Conservation (phyloP, 805 yeast genomes). For the Schizosaccharomyces lindneri region DNA sequence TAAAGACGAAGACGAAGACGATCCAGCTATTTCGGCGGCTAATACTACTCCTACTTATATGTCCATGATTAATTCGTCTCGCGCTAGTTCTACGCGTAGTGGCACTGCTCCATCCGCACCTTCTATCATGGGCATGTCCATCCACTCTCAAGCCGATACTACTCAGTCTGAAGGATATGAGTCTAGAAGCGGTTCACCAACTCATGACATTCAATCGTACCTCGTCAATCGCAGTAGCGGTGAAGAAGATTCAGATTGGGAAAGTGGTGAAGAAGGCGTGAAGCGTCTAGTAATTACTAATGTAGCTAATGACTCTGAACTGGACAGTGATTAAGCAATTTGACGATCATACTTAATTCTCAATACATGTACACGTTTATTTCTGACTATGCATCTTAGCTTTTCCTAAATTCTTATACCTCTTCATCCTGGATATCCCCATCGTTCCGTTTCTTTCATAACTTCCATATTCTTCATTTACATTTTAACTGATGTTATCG, state of each 20-base stretch:
- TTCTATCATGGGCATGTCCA: background rate
- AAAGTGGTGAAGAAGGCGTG: background rate
- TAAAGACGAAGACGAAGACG: constrained; percentile 1
- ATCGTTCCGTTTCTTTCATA: too few species aligned
- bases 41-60: background rate
- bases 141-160: background rate
- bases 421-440: too few species aligned
- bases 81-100: background rate
- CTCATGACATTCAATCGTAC: background rate
- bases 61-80: background rate
- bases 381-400: too few species aligned
- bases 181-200: background rate
- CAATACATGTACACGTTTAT: too few species aligned
- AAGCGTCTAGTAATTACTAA: background rate
- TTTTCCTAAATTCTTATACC: too few species aligned
- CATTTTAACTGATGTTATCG: too few species aligned
- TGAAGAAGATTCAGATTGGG: background rate
- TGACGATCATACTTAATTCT: too few species aligned
- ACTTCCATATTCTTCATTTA: too few species aligned
- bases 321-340: background rate
- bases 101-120: background rate
- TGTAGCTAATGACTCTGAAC: background rate
- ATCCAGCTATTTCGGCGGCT: background rate
- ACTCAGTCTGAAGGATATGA: background rate
- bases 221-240: background rate